Conservation (phyloP, 768 basidiomycete species). For the Trametes coccinea region DNA sequence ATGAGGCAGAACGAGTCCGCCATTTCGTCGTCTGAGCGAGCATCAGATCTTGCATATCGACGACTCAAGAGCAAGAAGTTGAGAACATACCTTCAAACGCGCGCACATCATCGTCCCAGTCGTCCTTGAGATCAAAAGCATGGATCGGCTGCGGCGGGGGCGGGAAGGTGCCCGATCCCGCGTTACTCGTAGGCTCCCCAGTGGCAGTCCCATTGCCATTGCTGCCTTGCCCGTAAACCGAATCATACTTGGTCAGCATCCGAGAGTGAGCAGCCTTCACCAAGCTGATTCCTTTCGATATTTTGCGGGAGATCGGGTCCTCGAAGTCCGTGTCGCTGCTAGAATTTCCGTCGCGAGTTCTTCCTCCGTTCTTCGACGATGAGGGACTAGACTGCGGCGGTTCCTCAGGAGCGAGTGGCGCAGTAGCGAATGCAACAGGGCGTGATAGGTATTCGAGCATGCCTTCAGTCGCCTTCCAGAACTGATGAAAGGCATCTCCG, state of each 20-base stretch:
- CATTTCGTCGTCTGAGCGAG: slow-evolving; percentile 56
- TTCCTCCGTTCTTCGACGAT: not conserved
- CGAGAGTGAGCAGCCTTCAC: slow-evolving; percentile 31
- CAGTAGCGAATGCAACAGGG: slow-evolving; percentile 78
- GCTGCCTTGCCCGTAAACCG: slow-evolving; percentile 8
- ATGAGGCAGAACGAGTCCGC: slow-evolving; percentile 82
- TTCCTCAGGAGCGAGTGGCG: slow-evolving; percentile 57
- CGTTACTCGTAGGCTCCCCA: too few relatives aligned
- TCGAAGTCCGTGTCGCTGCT: slow-evolving; percentile 72
- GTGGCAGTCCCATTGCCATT: slow-evolving; percentile 21
- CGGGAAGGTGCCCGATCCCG: slow-evolving; percentile 30
- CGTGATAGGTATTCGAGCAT: slow-evolving; percentile 86
- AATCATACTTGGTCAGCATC: slow-evolving; percentile 32
- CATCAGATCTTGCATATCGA: not conserved
- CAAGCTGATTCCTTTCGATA: slow-evolving; percentile 46
- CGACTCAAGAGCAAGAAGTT: not conserved
- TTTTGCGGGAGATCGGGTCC: slow-evolving; percentile 58
- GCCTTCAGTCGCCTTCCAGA: slow-evolving; percentile 86
- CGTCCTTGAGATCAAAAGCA: slow-evolving; percentile 37
- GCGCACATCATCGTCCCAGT: slow-evolving; percentile 62
- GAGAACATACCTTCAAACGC: slow-evolving; percentile 57
- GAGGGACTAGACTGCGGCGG: slow-evolving; percentile 22
- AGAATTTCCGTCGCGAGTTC: slow-evolving; percentile 50
- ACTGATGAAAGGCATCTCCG: slow-evolving; percentile 84
- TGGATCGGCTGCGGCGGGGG: slow-evolving; percentile 26